Evolutionary conservation across 768 basidiomycete species (phyloP).

Genomic region (Astraeus odoratus): DNA sequence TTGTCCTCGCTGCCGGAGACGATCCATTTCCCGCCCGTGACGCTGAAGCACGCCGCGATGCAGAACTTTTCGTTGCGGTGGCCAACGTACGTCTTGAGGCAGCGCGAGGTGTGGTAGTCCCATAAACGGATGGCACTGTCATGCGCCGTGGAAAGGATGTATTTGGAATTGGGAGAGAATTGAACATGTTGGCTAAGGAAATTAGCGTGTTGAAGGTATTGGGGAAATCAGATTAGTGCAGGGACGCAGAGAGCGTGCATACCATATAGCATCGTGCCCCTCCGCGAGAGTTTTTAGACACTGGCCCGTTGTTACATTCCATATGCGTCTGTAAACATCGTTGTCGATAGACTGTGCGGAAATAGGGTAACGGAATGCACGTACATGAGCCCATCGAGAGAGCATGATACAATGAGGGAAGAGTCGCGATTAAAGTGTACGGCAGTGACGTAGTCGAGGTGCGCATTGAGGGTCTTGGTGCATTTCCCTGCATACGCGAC

Average conservation of each 20-base stretch:
- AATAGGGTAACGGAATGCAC: constrained; percentile 20
- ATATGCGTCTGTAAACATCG: constrained; percentile 74
- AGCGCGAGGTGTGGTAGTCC: constrained; percentile 89
- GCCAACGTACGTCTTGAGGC: constrained; percentile 84
- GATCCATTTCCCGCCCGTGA: constrained; percentile 85
- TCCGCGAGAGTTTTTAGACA: constrained; percentile 95
- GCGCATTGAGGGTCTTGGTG: constrained; percentile 83
- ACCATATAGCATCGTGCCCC: constrained; percentile 82
- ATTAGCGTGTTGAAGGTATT: not conserved
- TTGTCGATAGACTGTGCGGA: not conserved
- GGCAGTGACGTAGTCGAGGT: constrained; percentile 91
- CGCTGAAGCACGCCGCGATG: constrained; percentile 77
- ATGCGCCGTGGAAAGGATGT: constrained; percentile 89
- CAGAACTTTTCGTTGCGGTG: constrained; percentile 82
- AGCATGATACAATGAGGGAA: constrained; percentile 84
- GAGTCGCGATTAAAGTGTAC: constrained; percentile 94
- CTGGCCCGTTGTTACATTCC: constrained; percentile 88
- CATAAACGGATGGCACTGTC: constrained; percentile 91
- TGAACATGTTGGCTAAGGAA: constrained; percentile 71
- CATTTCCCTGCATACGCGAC: constrained; percentile 61
- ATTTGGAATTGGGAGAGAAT: constrained; percentile 95
- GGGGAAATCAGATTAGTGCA: not conserved
- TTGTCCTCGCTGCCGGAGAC: constrained; percentile 88
- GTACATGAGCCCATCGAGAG: constrained; percentile 91
- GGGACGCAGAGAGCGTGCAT: no score